A percentile compares a stretch with the other conserved stretches of the same genome.
Conservation (phyloP, 345 rosid genomes). For the Dovyalis caffra region DNA sequence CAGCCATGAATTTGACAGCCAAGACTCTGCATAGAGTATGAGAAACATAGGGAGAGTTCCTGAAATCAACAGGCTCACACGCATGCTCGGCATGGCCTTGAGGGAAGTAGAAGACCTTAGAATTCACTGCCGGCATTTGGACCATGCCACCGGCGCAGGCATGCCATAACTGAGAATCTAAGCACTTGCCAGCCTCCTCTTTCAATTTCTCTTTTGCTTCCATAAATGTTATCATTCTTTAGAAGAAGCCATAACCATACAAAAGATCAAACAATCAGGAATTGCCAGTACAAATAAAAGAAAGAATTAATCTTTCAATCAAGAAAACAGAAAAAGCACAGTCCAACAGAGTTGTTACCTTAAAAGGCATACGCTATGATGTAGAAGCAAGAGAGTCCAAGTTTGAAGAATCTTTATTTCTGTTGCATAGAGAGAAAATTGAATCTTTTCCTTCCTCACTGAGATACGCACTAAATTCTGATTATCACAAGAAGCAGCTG, state of each 20-base stretch:
- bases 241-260: not conserved
- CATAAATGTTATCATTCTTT: slow-evolving; percentile 64
- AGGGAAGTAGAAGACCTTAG: slow-evolving; percentile 30
- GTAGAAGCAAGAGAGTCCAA: not conserved
- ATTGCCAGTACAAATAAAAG: not conserved
- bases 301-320: not conserved
- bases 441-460: not conserved
- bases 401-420: slow-evolving; percentile 8
- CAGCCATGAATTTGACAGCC: slow-evolving; percentile 28
- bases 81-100: slow-evolving; percentile 32
- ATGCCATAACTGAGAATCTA: slow-evolving; percentile 34
- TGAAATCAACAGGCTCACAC: slow-evolving; percentile 20
- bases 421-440: not conserved
- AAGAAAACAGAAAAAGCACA: not conserved
- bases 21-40: slow-evolving; percentile 21
- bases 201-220: slow-evolving; percentile 55
- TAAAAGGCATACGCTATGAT: slow-evolving; percentile 12
- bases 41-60: slow-evolving; percentile 19
- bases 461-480: slow-evolving; percentile 7
- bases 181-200: slow-evolving; percentile 25
- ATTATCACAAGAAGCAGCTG: not conserved
- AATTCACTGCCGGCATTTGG: slow-evolving; percentile 27
- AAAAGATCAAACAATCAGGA: slow-evolving; percentile 4
- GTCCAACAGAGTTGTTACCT: slow-evolving; percentile 26
- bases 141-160: slow-evolving; percentile 37